Evolutionary conservation across 768 basidiomycete species (phyloP).

Genomic region (Calocybe gangraenosa): DNA sequence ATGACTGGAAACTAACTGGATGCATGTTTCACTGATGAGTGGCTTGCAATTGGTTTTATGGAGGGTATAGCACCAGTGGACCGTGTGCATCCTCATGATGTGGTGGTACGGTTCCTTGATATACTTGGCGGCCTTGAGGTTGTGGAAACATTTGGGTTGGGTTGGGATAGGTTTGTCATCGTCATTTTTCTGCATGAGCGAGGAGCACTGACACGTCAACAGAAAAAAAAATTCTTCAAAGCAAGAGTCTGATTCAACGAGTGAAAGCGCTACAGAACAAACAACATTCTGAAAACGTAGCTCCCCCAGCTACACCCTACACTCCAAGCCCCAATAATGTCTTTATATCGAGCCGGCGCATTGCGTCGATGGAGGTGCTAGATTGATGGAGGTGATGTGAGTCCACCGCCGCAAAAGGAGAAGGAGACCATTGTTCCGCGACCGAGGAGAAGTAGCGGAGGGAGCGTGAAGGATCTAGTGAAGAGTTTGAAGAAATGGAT

Average conservation of each 20-base stretch:
- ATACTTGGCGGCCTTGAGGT: conserved; percentile 42
- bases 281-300: conserved; percentile 52
- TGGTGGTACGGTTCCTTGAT: conserved; percentile 56
- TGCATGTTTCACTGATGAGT: conserved; percentile 71
- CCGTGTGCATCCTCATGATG: conserved; percentile 47
- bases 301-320: conserved; percentile 48
- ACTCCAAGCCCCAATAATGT: conserved; percentile 20
- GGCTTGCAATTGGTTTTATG: conserved; percentile 42
- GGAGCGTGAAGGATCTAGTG: conserved; percentile 72
- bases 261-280: conserved; percentile 55
- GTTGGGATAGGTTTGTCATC: conserved; percentile 54
- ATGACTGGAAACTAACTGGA: conserved; percentile 82
- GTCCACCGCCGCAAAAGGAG: conserved; percentile 1
- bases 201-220: conserved; percentile 2
- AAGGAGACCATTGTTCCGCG: conserved; percentile 21
- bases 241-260: conserved; percentile 48
- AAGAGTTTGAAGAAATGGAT: conserved; percentile 49
- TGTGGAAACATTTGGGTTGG: conserved; percentile 36
- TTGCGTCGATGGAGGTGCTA: conserved; percentile 21
- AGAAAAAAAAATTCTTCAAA: conserved; percentile 25
- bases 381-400: conserved; percentile 41
- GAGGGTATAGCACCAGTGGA: conserved; percentile 48
- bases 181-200: not conserved
- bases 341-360: conserved; percentile 9
- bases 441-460: conserved; percentile 58